Conservation (phyloP, 2,329 filamentous ascomycete species). For the Cadophora malorum region DNA sequence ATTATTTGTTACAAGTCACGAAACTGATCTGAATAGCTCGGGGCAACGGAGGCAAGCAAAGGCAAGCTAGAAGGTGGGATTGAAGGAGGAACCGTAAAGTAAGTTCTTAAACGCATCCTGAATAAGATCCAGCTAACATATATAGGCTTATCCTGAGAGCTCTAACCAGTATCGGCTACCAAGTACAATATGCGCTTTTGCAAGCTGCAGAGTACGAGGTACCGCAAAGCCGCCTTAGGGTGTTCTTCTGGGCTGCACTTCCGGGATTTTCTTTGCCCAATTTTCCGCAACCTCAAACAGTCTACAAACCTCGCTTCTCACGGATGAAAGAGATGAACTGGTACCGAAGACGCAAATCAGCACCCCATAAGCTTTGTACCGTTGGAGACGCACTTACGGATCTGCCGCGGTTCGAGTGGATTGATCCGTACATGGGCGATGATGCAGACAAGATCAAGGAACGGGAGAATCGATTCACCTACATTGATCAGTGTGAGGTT, state of each 20-base stretch:
- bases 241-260: conserved; percentile 34
- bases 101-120: not conserved
- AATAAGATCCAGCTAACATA: too few relatives aligned
- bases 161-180: conserved; percentile 28
- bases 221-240: conserved; percentile 31
- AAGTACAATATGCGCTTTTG: conserved; percentile 31
- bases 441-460: conserved; percentile 5
- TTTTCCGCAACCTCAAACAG: conserved; percentile 31
- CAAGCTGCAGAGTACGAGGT: conserved; percentile 30
- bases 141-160: too few relatives aligned
- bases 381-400: conserved; percentile 32
- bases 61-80: conserved; percentile 19
- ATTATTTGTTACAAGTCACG: not conserved
- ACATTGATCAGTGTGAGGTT: not conserved
- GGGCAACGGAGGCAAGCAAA: too few relatives aligned
- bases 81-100: conserved; percentile 26
- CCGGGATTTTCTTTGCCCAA: conserved; percentile 28
- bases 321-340: conserved; percentile 6
- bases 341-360: conserved; percentile 21
- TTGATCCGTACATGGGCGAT: conserved; percentile 17
- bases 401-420: conserved; percentile 33
- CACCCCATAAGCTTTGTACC: conserved; percentile 28
- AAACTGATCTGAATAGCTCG: not conserved
- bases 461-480: conserved; percentile 14
- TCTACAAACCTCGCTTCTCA: not conserved